Evolutionary conservation across 192 early-diverging fungal species (phyloP), one percentile per base, ranked within the genome.

Genomic region (Backusella parvicylindrica): DNA sequence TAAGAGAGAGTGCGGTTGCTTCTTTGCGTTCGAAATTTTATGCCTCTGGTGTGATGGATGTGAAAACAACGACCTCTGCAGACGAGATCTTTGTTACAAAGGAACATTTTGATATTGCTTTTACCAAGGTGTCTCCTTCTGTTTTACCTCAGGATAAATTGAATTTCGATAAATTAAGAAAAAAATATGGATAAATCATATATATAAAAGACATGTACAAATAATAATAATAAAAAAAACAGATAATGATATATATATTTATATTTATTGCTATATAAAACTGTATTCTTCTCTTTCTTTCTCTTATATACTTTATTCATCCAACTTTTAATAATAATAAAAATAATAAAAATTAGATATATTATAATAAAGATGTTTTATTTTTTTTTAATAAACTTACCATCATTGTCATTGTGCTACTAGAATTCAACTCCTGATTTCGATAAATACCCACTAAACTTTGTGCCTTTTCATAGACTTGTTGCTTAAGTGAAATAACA

Each of bases 391-490:
- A 32, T 35, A 28, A 41, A 40, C 72, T 70, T 80, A 82, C 83
- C 67, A 90, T 86, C 37, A 95, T 77, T 9, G 98, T 98, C 74
- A 98, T 79, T 6, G 95, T 88, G 64, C 85, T 90, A 36, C 94
- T 95, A 71, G 93, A 94, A 78, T 94, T 94, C 12, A 88, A 82
- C 6, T 89, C 89, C 77, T 96, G 91, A 82, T 98, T 96, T 65
- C 95, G 86, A 81, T 98, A 98, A 47, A 99, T 94, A n/a, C 98
- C 97, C 0, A 99, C 98, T 21, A 99, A 86, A 0, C 91, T 92
- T 71, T 95, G 86, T 16, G 96, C 96, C 36, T 92, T 91, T 81
- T 99, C 96, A 81, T 97, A 99, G 56, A 99, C 87, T 31, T 91
- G 91, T 75, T 88, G 92, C 85, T 99, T 99, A 64, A 98, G 91